phyloP scores from a whole-genome alignment of 2,329 filamentous ascomycete genomes.

The Mollisiaceae sp. region DNA sequence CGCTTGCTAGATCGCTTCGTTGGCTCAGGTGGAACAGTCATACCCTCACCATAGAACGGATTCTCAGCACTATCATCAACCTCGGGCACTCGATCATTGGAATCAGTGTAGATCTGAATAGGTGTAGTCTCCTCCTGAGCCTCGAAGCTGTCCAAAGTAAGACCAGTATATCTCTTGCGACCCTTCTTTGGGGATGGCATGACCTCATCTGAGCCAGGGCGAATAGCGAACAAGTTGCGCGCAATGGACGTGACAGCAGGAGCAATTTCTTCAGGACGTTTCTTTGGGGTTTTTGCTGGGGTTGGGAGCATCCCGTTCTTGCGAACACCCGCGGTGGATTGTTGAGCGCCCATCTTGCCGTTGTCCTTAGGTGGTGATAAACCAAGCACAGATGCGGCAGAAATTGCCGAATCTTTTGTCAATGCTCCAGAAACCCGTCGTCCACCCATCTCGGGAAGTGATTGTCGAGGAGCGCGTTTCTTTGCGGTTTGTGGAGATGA shows the following conservation, averaged over 20 bases:
- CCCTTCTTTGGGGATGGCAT: constrained; percentile 63
- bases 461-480: constrained; percentile 32
- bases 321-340: constrained; percentile 25
- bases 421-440: constrained; percentile 54
- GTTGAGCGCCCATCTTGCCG: constrained; percentile 32
- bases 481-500: constrained; percentile 39
- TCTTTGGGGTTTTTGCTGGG: constrained; percentile 76
- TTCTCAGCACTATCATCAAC: constrained; percentile 70
- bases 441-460: constrained; percentile 49
- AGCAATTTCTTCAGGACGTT: constrained; percentile 54
- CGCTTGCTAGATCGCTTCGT: constrained; percentile 59
- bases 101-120: constrained; percentile 80
- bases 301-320: constrained; percentile 70
- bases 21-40: constrained; percentile 48
- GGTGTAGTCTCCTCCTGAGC: constrained; percentile 57
- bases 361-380: constrained; percentile 35
- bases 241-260: constrained; percentile 60
- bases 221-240: constrained; percentile 64
- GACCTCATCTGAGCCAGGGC: constrained; percentile 51
- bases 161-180: constrained; percentile 60
- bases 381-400: constrained; percentile 45
- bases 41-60: constrained; percentile 66
- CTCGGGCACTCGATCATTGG: constrained; percentile 76
- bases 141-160: constrained; percentile 62
- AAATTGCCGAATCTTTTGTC: constrained; percentile 50